Conservation (phyloP, 2,329 filamentous ascomycete genomes). For the Aaosphaeria pasadenensis region DNA sequence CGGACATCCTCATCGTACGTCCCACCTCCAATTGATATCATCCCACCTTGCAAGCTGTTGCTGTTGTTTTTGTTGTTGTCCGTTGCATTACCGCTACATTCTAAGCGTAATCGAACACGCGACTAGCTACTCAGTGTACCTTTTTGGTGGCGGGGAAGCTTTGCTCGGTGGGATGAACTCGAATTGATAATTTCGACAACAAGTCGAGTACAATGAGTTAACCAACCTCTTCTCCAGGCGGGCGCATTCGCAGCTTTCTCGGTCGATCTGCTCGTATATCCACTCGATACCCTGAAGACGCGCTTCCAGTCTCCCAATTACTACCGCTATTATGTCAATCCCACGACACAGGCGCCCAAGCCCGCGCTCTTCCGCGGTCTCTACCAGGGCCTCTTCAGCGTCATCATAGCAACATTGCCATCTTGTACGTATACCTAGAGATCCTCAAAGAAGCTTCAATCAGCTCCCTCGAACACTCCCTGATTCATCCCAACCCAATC, state of each 20-base stretch:
- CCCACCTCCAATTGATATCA: neutral
- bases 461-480: no score
- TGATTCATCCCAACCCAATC: no score
- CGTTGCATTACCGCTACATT: no score
- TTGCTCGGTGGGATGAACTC: neutral
- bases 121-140: neutral
- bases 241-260: slow-evolving; percentile 82
- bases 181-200: neutral
- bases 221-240: slow-evolving; percentile 55
- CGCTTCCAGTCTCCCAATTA: slow-evolving; percentile 78
- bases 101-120: neutral
- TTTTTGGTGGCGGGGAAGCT: neutral
- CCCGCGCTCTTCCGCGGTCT: slow-evolving; percentile 66
- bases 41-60: no score
- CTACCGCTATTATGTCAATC: slow-evolving; percentile 61
- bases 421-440: slow-evolving; percentile 53
- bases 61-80: no score
- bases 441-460: no score
- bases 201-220: neutral
- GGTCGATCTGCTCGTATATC: slow-evolving; percentile 82
- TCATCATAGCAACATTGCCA: slow-evolving; percentile 84
- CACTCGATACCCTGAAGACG: slow-evolving; percentile 87
- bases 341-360: slow-evolving; percentile 53
- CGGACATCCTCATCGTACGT: slow-evolving; percentile 58
- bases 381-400: slow-evolving; percentile 84